Evolutionary conservation across 805 yeast species (phyloP).

Genomic region (Ogataea polymorpha): DNA sequence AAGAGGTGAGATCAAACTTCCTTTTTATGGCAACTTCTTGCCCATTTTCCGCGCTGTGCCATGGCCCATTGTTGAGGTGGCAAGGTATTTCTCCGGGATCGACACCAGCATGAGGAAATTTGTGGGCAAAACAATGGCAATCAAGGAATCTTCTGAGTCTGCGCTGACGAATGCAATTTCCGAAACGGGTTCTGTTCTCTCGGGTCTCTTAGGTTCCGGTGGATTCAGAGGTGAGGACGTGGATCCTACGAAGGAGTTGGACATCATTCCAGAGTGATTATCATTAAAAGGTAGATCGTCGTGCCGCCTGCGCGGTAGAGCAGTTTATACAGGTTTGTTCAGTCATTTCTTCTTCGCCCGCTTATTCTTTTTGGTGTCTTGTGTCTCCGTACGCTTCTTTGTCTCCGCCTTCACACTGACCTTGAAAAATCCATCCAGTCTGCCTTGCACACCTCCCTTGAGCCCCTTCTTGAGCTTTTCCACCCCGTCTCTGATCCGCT

Average conservation of each 20-base stretch:
- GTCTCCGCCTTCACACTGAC: conserved; percentile 51
- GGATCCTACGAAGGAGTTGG: conserved; percentile 1
- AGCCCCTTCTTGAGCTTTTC: conserved; percentile 79
- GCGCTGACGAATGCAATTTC: conserved; percentile 17
- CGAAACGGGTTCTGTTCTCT: conserved; percentile 22
- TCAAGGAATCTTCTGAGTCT: conserved; percentile 17
- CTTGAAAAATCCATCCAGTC: conserved; percentile 88
- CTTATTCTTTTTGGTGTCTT: conserved; percentile 23
- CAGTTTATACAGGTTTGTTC: conserved; percentile 1
- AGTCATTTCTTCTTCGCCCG: conserved; percentile 15
- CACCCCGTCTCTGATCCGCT: conserved; percentile 84
- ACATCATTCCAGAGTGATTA: not conserved
- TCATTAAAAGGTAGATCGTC: not conserved
- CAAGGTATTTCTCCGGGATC: conserved; percentile 62
- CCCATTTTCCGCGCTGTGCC: conserved; percentile 73
- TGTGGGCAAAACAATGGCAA: conserved; percentile 23
- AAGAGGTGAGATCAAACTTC: conserved; percentile 67
- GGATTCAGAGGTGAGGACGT: conserved; percentile 9
- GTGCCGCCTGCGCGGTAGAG: not conserved
- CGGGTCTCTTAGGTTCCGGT: conserved; percentile 15
- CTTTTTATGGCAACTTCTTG: conserved; percentile 71
- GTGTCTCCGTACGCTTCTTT: conserved; percentile 35
- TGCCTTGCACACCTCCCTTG: conserved; percentile 83
- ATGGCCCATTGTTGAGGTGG: conserved; percentile 58
- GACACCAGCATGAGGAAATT: conserved; percentile 45